phyloP scores from a whole-genome alignment of 371 early-diverging fungal genomes.

The Zopfochytrium polystomum region DNA sequence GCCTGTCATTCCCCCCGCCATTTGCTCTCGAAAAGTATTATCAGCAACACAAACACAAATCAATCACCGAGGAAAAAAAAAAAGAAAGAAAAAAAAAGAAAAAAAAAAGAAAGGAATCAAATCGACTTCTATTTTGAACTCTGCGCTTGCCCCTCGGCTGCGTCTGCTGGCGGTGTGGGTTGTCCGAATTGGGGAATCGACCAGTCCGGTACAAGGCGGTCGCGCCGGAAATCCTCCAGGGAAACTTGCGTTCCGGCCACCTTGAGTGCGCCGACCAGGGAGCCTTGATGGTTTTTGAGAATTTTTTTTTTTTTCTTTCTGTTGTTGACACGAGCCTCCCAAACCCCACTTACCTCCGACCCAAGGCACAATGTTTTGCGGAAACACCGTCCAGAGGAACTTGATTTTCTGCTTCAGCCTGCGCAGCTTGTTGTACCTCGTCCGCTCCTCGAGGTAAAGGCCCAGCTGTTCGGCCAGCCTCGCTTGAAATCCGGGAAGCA shows the following conservation, averaged over 20 bases:
- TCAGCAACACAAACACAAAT: too few relatives aligned
- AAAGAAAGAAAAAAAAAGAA: background rate
- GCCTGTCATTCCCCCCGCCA: too few relatives aligned
- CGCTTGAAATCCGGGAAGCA: constrained; percentile 69
- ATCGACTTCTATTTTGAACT: background rate
- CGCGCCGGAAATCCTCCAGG: constrained; percentile 38
- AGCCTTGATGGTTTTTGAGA: constrained; percentile 57
- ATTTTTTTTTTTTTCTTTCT: too few relatives aligned
- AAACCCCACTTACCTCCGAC: constrained; percentile 56
- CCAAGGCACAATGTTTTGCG: constrained; percentile 69
- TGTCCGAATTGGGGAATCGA: background rate
- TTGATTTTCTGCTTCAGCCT: constrained; percentile 38
- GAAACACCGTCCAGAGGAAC: constrained; percentile 54
- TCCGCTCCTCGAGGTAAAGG: constrained; percentile 19
- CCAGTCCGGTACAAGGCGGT: constrained; percentile 13
- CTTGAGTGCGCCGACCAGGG: constrained; percentile 69
- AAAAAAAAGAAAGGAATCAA: background rate
- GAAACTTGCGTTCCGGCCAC: constrained; percentile 62
- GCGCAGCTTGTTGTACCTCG: constrained; percentile 20
- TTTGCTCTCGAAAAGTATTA: too few relatives aligned
- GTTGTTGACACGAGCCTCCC: background rate
- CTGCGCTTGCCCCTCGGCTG: too few relatives aligned
- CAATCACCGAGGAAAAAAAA: background rate
- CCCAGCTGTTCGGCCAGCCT: constrained; percentile 48
- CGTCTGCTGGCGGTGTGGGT: too few relatives aligned